Conservation (phyloP, 2,329 filamentous ascomycete genomes). For the Clonostachys sp. region DNA sequence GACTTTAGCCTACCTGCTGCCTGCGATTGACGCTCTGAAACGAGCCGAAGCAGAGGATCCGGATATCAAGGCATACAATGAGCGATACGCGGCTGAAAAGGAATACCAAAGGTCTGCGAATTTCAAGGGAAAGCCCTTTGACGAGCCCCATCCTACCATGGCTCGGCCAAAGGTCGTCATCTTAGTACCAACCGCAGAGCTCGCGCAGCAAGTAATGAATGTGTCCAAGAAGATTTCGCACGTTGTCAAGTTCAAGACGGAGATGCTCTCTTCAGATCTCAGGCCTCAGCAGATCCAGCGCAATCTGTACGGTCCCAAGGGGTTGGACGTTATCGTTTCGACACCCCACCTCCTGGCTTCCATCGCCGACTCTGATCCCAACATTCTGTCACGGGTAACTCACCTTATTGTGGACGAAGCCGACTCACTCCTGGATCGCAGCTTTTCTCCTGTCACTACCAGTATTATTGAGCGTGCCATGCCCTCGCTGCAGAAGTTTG, state of each 20-base stretch:
- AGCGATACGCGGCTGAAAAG: conserved; percentile 49
- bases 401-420: conserved; percentile 93
- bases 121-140: conserved; percentile 58
- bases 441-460: conserved; percentile 79
- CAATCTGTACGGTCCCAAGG: conserved; percentile 73
- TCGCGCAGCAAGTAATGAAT: conserved; percentile 80
- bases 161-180: conserved; percentile 81
- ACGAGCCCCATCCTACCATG: conserved; percentile 67
- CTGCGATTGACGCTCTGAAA: conserved; percentile 82
- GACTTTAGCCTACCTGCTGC: conserved; percentile 87
- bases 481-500: conserved; percentile 78
- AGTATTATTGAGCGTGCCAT: conserved; percentile 76
- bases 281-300: conserved; percentile 76
- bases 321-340: conserved; percentile 80
- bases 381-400: conserved; percentile 84
- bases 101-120: conserved; percentile 47
- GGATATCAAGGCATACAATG: conserved; percentile 52
- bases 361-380: conserved; percentile 85
- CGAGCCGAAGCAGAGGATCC: conserved; percentile 60
- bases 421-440: conserved; percentile 90
- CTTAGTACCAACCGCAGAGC: conserved; percentile 85
- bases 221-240: conserved; percentile 83
- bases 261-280: conserved; percentile 74
- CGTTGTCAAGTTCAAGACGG: conserved; percentile 79
- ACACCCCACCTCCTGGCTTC: conserved; percentile 88